phyloP scores from a whole-genome alignment of 768 basidiomycete species.

The Tylopilus sp. region DNA sequence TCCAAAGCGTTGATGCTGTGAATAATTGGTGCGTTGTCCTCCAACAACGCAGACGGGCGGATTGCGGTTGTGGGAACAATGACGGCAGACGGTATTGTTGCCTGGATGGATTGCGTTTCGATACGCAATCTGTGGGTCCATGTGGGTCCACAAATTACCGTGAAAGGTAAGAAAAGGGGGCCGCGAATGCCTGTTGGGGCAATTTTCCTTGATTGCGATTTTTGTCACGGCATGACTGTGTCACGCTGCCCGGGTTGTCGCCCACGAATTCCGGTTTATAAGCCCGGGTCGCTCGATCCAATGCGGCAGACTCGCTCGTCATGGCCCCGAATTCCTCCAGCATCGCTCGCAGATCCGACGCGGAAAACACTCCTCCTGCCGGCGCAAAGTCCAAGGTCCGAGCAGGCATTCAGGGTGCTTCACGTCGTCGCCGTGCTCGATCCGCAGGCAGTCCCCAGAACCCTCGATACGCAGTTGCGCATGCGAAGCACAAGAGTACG shows the following conservation, averaged over 20 bases:
- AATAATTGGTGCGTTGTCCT: slow-evolving; percentile 3
- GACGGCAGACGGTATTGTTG: slow-evolving; percentile 6
- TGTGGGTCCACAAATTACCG: slow-evolving; percentile 33
- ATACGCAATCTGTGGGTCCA: slow-evolving; percentile 13
- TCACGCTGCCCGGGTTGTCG: slow-evolving; percentile 20
- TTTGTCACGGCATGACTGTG: slow-evolving; percentile 27
- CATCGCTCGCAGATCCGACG: slow-evolving; percentile 21
- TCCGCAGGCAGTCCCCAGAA: slow-evolving; percentile 26
- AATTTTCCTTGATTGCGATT: slow-evolving; percentile 31
- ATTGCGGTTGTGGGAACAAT: not conserved
- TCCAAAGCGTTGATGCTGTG: not conserved
- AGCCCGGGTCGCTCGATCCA: slow-evolving; percentile 5
- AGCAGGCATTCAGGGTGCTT: slow-evolving; percentile 31
- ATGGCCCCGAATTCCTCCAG: slow-evolving; percentile 29
- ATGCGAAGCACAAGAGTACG: slow-evolving; percentile 37
- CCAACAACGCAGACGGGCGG: not conserved
- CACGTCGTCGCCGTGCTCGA: slow-evolving; percentile 41
- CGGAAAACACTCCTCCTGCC: slow-evolving; percentile 34
- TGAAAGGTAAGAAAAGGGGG: slow-evolving; percentile 14
- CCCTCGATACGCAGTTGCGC: slow-evolving; percentile 35
- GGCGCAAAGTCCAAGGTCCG: slow-evolving; percentile 18
- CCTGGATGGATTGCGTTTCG: slow-evolving; percentile 24
- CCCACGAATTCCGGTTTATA: slow-evolving; percentile 23
- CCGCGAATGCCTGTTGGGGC: slow-evolving; percentile 10
- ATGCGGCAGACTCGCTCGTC: not conserved